phyloP scores from a whole-genome alignment of 2,329 filamentous ascomycete species.

The Fusarium albosuccineum region DNA sequence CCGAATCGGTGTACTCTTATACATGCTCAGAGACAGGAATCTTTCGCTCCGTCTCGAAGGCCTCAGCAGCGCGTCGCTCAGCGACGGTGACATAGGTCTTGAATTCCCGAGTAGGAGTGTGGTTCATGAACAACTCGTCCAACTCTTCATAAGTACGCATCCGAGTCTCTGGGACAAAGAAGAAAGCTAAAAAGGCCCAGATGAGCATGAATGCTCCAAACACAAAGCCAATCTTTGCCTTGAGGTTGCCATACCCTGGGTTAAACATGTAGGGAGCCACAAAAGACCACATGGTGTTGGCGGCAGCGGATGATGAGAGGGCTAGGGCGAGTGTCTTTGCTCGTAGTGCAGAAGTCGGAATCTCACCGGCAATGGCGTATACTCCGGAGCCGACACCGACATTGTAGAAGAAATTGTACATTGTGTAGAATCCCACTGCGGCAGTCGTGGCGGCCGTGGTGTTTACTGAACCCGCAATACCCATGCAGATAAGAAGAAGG shows the following conservation, averaged over 20 bases:
- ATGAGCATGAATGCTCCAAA: conserved; percentile 54
- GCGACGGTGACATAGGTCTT: conserved; percentile 40
- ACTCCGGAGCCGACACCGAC: conserved; percentile 56
- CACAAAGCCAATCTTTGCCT: conserved; percentile 58
- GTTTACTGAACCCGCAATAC: conserved; percentile 42
- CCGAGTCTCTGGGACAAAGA: conserved; percentile 62
- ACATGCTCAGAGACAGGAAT: too few species aligned
- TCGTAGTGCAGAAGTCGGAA: conserved; percentile 58
- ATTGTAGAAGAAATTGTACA: conserved; percentile 59
- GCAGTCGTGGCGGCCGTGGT: conserved; percentile 43
- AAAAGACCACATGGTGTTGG: conserved; percentile 59
- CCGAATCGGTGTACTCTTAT: too few species aligned
- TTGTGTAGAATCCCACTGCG: conserved; percentile 52
- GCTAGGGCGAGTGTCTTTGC: conserved; percentile 59
- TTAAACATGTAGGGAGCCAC: conserved; percentile 61
- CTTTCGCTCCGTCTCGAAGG: conserved; percentile 19
- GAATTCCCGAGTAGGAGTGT: conserved; percentile 42
- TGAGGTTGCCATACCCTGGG: conserved; percentile 51
- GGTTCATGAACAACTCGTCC: conserved; percentile 47
- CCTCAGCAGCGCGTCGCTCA: conserved; percentile 42
- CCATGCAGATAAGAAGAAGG: conserved; percentile 47
- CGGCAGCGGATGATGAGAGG: conserved; percentile 56
- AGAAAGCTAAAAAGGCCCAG: conserved; percentile 55
- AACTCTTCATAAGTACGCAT: conserved; percentile 47
- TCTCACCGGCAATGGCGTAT: conserved; percentile 59